Evolutionary conservation across 768 basidiomycete species (phyloP).

Genomic region (Lactifluus rugatus): DNA sequence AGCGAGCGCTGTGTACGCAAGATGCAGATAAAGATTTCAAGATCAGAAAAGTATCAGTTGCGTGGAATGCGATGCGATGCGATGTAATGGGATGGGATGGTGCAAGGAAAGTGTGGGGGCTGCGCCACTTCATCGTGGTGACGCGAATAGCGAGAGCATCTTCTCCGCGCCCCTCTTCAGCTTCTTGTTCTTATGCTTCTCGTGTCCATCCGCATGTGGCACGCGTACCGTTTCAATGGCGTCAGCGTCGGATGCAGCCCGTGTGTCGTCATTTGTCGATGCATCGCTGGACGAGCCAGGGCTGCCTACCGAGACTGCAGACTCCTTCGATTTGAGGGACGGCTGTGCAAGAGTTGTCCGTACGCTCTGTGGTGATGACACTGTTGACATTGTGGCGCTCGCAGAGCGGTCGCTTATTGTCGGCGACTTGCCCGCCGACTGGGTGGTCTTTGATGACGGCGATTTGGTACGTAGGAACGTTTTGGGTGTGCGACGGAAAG

Average conservation of each 20-base stretch:
- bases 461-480: conserved; percentile 69
- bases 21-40: conserved; percentile 8
- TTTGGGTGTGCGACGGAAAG: conserved; percentile 61
- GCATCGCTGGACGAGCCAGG: conserved; percentile 65
- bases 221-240: conserved; percentile 13
- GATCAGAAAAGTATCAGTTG: not conserved
- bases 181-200: conserved; percentile 62
- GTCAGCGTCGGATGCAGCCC: conserved; percentile 12
- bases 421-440: conserved; percentile 29
- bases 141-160: conserved; percentile 71
- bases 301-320: conserved; percentile 61
- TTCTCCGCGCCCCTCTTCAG: conserved; percentile 86
- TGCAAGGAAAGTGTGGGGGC: not conserved
- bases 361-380: conserved; percentile 46
- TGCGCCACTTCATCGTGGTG: conserved; percentile 35
- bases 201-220: conserved; percentile 27
- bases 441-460: conserved; percentile 40
- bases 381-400: conserved; percentile 35
- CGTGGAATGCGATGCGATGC: not conserved
- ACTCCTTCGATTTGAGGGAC: conserved; percentile 75
- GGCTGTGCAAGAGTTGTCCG: conserved; percentile 42
- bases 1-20: conserved; percentile 10
- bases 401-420: conserved; percentile 36
- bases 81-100: no score
- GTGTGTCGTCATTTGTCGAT: conserved; percentile 45